Conservation (phyloP, 2,329 filamentous ascomycete species). For the Exserohilum rostratum region DNA sequence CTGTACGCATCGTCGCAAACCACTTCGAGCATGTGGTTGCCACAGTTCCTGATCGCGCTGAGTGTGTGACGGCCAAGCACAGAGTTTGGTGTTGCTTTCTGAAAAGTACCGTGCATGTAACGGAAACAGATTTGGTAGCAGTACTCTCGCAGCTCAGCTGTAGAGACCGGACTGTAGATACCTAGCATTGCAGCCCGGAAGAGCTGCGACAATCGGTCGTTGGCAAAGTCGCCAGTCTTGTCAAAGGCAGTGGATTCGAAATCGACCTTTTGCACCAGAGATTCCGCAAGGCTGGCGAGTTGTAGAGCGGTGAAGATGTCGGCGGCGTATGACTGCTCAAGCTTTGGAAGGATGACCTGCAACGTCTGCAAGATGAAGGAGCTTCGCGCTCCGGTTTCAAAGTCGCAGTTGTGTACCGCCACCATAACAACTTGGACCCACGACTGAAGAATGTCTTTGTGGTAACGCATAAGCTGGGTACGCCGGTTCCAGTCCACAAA, state of each 20-base stretch:
- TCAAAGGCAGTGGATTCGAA: slow-evolving; percentile 56
- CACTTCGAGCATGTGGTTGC: slow-evolving; percentile 81
- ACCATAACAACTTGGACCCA: slow-evolving; percentile 88
- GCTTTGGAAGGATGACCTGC: slow-evolving; percentile 84
- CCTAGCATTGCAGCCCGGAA: slow-evolving; percentile 87
- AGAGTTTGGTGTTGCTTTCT: slow-evolving; percentile 48
- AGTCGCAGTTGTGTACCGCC: slow-evolving; percentile 80
- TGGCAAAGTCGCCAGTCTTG: slow-evolving; percentile 70
- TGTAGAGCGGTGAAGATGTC: slow-evolving; percentile 74
- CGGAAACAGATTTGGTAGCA: slow-evolving; percentile 93
- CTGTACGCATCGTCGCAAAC: slow-evolving; percentile 93
- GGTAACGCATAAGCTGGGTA: slow-evolving; percentile 60
- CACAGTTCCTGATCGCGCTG: slow-evolving; percentile 77
- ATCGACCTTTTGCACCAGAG: slow-evolving; percentile 74
- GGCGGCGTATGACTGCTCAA: slow-evolving; percentile 76
- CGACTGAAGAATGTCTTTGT: slow-evolving; percentile 73
- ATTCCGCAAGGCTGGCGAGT: slow-evolving; percentile 76
- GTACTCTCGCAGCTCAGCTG: slow-evolving; percentile 74
- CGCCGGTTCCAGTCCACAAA: slow-evolving; percentile 69
- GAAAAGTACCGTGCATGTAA: slow-evolving; percentile 74
- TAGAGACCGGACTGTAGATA: slow-evolving; percentile 74
- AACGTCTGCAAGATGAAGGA: slow-evolving; percentile 85
- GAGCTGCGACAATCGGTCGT: slow-evolving; percentile 88
- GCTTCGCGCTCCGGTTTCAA: slow-evolving; percentile 72
- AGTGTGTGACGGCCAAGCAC: slow-evolving; percentile 57